Evolutionary conservation across 2,329 filamentous ascomycete genomes (phyloP), one percentile per base, ranked within the genome.

Genomic region (Nigrospora osmanthi): DNA sequence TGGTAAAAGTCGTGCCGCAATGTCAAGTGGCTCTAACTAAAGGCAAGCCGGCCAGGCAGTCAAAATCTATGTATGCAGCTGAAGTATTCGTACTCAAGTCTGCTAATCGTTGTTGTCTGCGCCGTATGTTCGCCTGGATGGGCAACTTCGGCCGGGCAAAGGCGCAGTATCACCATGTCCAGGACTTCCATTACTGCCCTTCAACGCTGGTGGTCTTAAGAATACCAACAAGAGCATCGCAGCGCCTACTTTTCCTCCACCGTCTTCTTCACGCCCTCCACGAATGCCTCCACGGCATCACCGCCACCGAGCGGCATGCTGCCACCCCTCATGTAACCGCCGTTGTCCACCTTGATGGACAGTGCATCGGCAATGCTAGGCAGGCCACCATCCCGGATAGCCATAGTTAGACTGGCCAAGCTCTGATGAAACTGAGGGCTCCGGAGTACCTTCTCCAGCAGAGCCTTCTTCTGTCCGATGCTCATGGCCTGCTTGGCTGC

Each of bases 351-450:
- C 54, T 81, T 80, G 47, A 97, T 78, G 7, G 82, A 79, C 35
- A 98, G 70, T 4, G 90, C 91, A 56, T 95, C 89, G 7, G 89
- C 85, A 51, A 98, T 85, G 55, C 83, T 94, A 5, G 91, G 90
- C 46, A 98, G 67, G 0, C 91, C 93, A 12, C 93, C 93, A 55
- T 97, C 91, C 46, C 89, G 76, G 45, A 98, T 71, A 12, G 93
- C 93, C 65, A 89, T 81, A 0, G 89, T 95, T 54, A 98, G 69
- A 60, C 86, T 93, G 1, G 81, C 80, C 35, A 96, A 68, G 53
- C 88, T 91, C 64, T 97, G 93, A 49, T 81, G 80, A 58, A 98
- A 89, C 60, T 98, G 93, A 15, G 93, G 91, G 52, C 87, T 94
- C 51, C 87, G 80, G 13, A 97, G 69, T 9, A 97, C 89, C 59